These are phyloP conservation scores for Leishmania turanica DNA, from an alignment of 208 protist species.

Conservation along the genomic window DNA sequence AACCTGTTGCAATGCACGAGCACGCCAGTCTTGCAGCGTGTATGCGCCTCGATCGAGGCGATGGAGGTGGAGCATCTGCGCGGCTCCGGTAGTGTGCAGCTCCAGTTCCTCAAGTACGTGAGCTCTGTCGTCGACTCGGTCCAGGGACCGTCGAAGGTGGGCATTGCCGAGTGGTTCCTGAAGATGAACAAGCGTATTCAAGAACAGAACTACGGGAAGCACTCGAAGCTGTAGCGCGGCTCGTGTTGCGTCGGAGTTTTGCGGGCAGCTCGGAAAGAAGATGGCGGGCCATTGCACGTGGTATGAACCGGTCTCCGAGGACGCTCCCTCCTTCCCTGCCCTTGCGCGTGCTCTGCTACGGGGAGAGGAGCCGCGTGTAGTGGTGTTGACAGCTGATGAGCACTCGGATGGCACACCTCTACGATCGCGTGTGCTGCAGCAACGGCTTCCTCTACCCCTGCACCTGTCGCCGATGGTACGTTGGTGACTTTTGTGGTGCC, in stretches of 20 bases:
- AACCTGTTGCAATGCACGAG: conserved; percentile 78
- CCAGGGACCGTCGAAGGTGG: conserved; percentile 59
- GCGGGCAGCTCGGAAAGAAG: background rate
- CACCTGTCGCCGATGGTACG: too few relatives aligned
- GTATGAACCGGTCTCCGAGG: background rate
- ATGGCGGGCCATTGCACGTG: background rate
- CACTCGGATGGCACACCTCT: background rate
- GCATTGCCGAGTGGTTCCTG: conserved; percentile 82
- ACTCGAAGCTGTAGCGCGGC: conserved; percentile 39
- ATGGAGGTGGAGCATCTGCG: conserved; percentile 76
- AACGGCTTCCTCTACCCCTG: too few relatives aligned
- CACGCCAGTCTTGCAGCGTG: conserved; percentile 66
- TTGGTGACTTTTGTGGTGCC: too few relatives aligned
- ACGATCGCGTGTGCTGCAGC: background rate
- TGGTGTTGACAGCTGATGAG: background rate
- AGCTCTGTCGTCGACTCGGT: conserved; percentile 54
- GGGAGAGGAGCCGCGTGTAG: background rate
- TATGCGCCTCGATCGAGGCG: conserved; percentile 84
- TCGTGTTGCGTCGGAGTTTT: background rate
- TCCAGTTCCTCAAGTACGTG: conserved; percentile 76
- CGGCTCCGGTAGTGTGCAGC: conserved; percentile 45
- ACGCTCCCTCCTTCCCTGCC: background rate
- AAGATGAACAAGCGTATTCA: conserved; percentile 50
- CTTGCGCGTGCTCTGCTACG: background rate
- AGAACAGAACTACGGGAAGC: conserved; percentile 35